A percentile compares a stretch with the other conserved stretches of the same genome.
These are phyloP conservation scores for Eutrema heterophyllum DNA, from an alignment of 345 rosid species.

Conservation along the genomic window DNA sequence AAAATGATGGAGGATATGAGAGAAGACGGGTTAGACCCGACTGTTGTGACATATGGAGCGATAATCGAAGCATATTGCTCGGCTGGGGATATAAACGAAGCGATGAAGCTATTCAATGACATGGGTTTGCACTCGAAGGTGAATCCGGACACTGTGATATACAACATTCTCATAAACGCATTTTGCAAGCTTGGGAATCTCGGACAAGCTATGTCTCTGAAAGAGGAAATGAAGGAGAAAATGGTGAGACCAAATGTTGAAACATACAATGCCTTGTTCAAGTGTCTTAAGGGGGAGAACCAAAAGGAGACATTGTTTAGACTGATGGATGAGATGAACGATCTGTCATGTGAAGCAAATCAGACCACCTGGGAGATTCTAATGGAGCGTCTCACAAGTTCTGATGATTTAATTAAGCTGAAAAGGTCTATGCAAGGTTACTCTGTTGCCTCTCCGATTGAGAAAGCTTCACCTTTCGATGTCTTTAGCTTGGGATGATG, in stretches of 20 bases:
- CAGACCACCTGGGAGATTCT: constrained; percentile 63
- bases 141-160: constrained; percentile 55
- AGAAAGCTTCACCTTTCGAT: constrained; percentile 5
- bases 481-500: constrained; percentile 6
- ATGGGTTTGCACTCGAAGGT: constrained; percentile 46
- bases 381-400: constrained; percentile 60
- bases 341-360: constrained; percentile 63
- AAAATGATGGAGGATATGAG: constrained; percentile 49
- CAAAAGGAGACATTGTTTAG: constrained; percentile 41
- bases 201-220: constrained; percentile 39
- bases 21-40: constrained; percentile 47
- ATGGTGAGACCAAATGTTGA: constrained; percentile 54
- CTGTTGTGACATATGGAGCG: constrained; percentile 54
- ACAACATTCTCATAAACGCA: constrained; percentile 63
- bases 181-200: constrained; percentile 46
- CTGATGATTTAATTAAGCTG: constrained; percentile 50
- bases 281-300: constrained; percentile 52
- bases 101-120: constrained; percentile 51
- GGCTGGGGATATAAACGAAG: constrained; percentile 45
- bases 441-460: constrained; percentile 30
- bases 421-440: constrained; percentile 46
- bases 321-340: constrained; percentile 64
- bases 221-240: constrained; percentile 62
- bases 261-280: constrained; percentile 68
- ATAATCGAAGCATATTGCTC: constrained; percentile 61